phyloP scores from a whole-genome alignment of 1,139 yeast genomes.

The Yamadazyma triangularis region DNA sequence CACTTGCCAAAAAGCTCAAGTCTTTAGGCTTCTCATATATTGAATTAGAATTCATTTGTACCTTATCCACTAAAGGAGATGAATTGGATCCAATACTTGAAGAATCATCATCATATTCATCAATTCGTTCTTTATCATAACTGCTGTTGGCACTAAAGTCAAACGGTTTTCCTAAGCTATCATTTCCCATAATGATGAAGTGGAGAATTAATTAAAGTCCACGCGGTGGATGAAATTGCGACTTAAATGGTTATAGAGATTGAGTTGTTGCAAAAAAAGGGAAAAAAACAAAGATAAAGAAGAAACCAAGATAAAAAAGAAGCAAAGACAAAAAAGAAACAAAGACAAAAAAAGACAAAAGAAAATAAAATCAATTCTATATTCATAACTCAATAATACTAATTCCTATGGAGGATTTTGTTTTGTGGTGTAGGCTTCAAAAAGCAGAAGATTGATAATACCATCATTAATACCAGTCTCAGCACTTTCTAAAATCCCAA shows the following conservation, averaged over 20 bases:
- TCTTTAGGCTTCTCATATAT: conserved; percentile 2
- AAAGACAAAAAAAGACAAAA: too few relatives aligned
- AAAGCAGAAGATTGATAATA: conserved; percentile 65
- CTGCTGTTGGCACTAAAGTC: background rate
- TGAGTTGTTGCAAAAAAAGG: too few relatives aligned
- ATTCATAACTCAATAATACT: too few relatives aligned
- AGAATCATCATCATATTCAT: conserved; percentile 4
- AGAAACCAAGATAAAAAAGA: background rate
- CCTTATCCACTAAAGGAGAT: conserved; percentile 7
- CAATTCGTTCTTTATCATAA: too few relatives aligned
- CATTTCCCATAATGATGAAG: background rate
- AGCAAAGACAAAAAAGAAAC: background rate
- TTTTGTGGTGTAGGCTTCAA: conserved; percentile 68
- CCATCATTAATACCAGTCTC: conserved; percentile 59
- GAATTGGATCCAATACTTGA: conserved; percentile 7
- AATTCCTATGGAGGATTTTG: conserved; percentile 68
- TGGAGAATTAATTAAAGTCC: too few relatives aligned
- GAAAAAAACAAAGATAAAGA: background rate
- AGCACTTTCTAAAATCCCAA: conserved; percentile 70
- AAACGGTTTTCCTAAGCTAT: background rate
- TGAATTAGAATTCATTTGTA: background rate
- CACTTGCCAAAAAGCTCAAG: conserved; percentile 25
- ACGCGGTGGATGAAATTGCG: too few relatives aligned
- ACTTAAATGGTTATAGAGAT: too few relatives aligned
- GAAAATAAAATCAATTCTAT: too few relatives aligned